Evolutionary conservation across 129 eudicot species (phyloP), one percentile per base, ranked within the genome.

Genomic region (Pulicaria dysenterica): DNA sequence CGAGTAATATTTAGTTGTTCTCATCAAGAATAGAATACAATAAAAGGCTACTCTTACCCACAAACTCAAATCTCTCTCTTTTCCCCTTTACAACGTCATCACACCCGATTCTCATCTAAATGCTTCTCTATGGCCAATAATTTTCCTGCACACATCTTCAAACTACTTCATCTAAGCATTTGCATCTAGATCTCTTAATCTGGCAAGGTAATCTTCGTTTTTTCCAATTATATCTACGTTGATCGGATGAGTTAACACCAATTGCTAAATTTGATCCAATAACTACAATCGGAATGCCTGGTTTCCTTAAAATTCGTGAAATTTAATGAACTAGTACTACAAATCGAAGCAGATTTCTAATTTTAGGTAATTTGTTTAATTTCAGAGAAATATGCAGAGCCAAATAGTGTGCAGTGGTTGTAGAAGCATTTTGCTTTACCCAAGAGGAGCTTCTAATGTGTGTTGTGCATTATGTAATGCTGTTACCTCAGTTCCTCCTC

Each of bases 371-470:
- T 36, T 68, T 36, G 37, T 38, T 51, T 62, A 71, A 11, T 43
- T 71, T 58, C 67, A 71, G 57, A 63, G 4, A 75, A 81, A 78
- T 70, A 91, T 91, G 96, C 97, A 88, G 89, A 86, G 88, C 80
- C 95, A 88, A 61, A 71, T 91, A 17, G 89, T 86, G 67, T 91
- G 97, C 79, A 80, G 80, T 67, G 97, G 97, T 31, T 91, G 97
- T 47, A 80, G 97, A 71, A 91, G 86, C 64, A 81, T 84, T 36
- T 87, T 91, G 74, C 60, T 91, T 16, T 91, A 85, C 59, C 96
- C 97, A 11, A 84, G 92, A 84, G 97, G 96, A 77, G 97, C 97
- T 77, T 57, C 90, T 4, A 91, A 85, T 73, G 95, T 91, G 55
- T 83, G 95, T 24, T 91, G 97, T 56, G 85, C 97, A 3, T 55